phyloP scores from a whole-genome alignment of 2,329 filamentous ascomycete species.

The Xylaria arbuscula region DNA sequence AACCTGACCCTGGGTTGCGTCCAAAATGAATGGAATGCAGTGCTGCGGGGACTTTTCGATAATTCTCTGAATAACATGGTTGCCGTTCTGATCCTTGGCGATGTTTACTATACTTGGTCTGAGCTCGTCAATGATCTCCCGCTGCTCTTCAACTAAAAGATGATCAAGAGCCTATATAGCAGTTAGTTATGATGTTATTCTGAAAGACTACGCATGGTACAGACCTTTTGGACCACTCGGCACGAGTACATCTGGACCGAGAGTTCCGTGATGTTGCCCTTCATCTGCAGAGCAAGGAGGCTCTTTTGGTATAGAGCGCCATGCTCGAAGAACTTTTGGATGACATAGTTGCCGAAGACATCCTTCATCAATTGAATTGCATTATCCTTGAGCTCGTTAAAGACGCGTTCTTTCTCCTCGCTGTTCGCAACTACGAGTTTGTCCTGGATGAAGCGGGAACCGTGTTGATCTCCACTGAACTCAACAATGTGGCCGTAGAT shows the following conservation, averaged over 20 bases:
- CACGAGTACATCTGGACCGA: conserved; percentile 94
- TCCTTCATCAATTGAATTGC: conserved; percentile 92
- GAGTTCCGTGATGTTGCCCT: conserved; percentile 80
- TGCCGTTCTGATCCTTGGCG: conserved; percentile 89
- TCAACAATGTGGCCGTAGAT: conserved; percentile 90
- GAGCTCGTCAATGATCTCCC: conserved; percentile 83
- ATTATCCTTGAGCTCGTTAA: conserved; percentile 86
- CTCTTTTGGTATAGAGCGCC: conserved; percentile 95
- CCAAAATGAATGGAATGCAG: conserved; percentile 86
- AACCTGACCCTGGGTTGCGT: conserved; percentile 80
- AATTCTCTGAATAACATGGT: conserved; percentile 95
- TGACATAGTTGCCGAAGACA: conserved; percentile 97
- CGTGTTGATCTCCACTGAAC: conserved; percentile 95
- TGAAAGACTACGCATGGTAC: conserved; percentile 32
- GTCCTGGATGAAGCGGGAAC: conserved; percentile 93
- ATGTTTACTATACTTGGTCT: conserved; percentile 79
- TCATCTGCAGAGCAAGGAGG: conserved; percentile 86
- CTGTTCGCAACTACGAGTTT: conserved; percentile 94
- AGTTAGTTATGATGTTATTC: conserved; percentile 41
- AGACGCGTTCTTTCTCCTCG: conserved; percentile 93
- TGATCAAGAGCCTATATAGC: conserved; percentile 81
- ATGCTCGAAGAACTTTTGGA: conserved; percentile 97
- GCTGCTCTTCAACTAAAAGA: conserved; percentile 91
- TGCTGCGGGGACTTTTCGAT: conserved; percentile 82
- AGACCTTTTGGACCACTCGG: conserved; percentile 92